Base-by-base conservation (phyloP, 805 yeast genomes). In the Ogataea corticis region DNA sequence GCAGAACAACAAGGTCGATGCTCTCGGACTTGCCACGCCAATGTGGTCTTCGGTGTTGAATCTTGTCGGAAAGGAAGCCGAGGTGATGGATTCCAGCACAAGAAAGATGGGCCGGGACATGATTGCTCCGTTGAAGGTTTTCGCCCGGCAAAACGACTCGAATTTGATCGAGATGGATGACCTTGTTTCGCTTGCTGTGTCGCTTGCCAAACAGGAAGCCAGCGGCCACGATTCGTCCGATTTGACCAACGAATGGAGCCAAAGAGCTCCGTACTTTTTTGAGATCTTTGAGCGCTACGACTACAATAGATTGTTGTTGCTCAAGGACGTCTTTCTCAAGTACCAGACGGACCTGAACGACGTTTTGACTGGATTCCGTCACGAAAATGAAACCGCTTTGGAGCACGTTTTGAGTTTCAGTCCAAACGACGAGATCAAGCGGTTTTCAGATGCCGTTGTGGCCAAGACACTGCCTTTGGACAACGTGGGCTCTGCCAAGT, bases 251-350 rank as follows among this genome's bases (percentile, higher is more conserved):
- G 76, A 79, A 55, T 89, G 96, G 96, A 83, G 82, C 50, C 70
- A 78, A 43, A 82, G 83, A 61, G 92, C 94, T 2, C 92, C 96
- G 2, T 80, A 76, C 44, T 79, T 85, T 34, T 85, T 87, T 59
- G 83, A 83, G 54, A 79, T 80, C 52, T 84, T 89, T 61, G 94
- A 88, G 59, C 73, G 72, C 50, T 81, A 84, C 54, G 96, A 89
- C 62, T 74, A 69, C 57, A 69, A 69, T 64, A 80, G 87, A 67
- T 73, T 79, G 64, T 72, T 67, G 48, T 74, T 80, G 46, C 69
- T 88, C 49, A 83, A 87, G 59, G 82, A 82, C 43, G 75, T 83
- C 44, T 72, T 91, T 45, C 70, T 83, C 40, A 81, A 81, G 58
- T 83, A 80, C 58, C 79, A 82, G 61, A 79, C 88, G 13, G 76